phyloP scores from a whole-genome alignment of 2,329 filamentous ascomycete genomes.

The Nakataea oryzae region DNA sequence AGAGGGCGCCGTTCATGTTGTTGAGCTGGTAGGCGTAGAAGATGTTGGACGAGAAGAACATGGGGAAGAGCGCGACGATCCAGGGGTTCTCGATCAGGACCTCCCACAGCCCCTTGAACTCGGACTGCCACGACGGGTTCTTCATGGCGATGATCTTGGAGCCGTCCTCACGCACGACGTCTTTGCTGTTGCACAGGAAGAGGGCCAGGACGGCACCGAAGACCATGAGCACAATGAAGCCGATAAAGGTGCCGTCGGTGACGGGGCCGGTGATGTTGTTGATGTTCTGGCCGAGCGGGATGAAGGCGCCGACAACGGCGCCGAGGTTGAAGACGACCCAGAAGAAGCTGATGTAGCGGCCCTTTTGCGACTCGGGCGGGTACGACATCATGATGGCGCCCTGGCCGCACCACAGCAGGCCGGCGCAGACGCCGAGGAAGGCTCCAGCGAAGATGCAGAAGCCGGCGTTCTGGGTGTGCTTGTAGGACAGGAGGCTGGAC shows the following conservation, averaged over 20 bases:
- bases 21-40: slow-evolving; percentile 72
- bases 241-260: slow-evolving; percentile 14
- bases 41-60: slow-evolving; percentile 73
- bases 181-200: slow-evolving; percentile 58
- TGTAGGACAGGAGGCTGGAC: slow-evolving; percentile 59
- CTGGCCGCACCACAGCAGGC: slow-evolving; percentile 73
- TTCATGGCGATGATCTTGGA: slow-evolving; percentile 80
- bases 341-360: slow-evolving; percentile 81
- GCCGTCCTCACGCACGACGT: slow-evolving; percentile 66
- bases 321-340: slow-evolving; percentile 95
- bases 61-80: slow-evolving; percentile 67
- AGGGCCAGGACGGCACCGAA: slow-evolving; percentile 40
- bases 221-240: slow-evolving; percentile 15
- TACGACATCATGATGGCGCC: slow-evolving; percentile 88
- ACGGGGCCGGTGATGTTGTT: slow-evolving; percentile 9
- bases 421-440: slow-evolving; percentile 67
- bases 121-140: slow-evolving; percentile 76
- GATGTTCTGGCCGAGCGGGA: slow-evolving; percentile 60
- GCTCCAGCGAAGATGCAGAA: slow-evolving; percentile 71
- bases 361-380: slow-evolving; percentile 70
- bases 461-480: slow-evolving; percentile 54
- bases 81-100: slow-evolving; percentile 61
- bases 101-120: slow-evolving; percentile 66
- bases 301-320: slow-evolving; percentile 73
- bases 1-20: slow-evolving; percentile 58